Evolutionary conservation across 108 stramenopile species (phyloP).

Genomic region (Parmales sp.): DNA sequence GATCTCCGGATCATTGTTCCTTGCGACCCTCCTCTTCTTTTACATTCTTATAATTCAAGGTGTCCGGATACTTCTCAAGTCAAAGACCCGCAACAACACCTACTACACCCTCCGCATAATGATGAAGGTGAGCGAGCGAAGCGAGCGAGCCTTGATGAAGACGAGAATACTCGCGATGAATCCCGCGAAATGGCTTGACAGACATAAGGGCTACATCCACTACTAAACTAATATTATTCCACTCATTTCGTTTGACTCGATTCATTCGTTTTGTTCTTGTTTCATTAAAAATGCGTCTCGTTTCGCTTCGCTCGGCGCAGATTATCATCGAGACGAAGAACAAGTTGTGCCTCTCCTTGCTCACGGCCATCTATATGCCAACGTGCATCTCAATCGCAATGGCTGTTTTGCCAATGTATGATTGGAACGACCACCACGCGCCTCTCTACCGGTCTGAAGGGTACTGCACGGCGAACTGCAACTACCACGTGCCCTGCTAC

Average conservation of each 20-base stretch:
- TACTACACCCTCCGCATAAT: conserved; percentile 6
- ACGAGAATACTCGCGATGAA: no score
- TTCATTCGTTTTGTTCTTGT: no score
- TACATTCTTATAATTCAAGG: background rate
- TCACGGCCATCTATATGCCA: conserved; percentile 2
- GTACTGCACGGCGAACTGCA: background rate
- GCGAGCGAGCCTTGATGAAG: no score
- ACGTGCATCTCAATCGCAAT: background rate
- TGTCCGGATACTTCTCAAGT: background rate
- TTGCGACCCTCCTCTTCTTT: background rate
- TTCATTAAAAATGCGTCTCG: no score
- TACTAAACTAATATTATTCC: no score
- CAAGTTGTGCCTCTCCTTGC: background rate
- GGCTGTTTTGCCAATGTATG: conserved; percentile 1
- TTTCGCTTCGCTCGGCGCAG: no score
- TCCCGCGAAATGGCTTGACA: no score
- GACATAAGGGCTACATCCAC: no score
- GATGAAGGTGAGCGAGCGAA: no score
- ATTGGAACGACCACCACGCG: conserved; percentile 10
- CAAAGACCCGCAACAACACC: conserved; percentile 1
- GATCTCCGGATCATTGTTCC: background rate
- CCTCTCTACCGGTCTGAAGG: background rate
- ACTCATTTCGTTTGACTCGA: no score
- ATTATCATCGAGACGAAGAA: conserved; percentile 7
- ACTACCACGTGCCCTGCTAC: conserved; percentile 7